Conservation (phyloP, 2,329 filamentous ascomycete species). For the Metarhizium robertsii region DNA sequence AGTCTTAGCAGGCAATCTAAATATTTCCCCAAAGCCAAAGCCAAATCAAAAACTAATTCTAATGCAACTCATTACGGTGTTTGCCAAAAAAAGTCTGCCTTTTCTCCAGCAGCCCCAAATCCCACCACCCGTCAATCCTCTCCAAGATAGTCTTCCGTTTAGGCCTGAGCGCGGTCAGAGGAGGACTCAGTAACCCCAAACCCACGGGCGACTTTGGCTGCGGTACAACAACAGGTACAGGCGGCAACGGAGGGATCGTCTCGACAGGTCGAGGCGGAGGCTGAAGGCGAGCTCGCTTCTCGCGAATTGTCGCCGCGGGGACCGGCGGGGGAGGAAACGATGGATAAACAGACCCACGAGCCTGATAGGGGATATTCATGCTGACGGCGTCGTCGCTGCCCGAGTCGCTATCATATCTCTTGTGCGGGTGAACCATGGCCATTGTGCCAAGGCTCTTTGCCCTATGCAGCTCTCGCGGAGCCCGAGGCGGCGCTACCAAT, state of each 20-base stretch:
- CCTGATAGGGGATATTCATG: slow-evolving; percentile 11
- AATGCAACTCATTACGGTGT: not conserved
- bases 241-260: slow-evolving; percentile 18
- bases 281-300: slow-evolving; percentile 12
- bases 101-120: slow-evolving; percentile 39
- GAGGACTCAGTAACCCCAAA: slow-evolving; percentile 1
- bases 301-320: slow-evolving; percentile 25
- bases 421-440: slow-evolving; percentile 23
- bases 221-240: slow-evolving; percentile 10
- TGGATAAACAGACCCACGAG: slow-evolving; percentile 10
- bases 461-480: slow-evolving; percentile 13
- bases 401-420: slow-evolving; percentile 23
- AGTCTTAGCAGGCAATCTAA: not conserved
- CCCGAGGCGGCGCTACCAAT: not conserved
- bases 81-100: slow-evolving; percentile 25
- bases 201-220: slow-evolving; percentile 6
- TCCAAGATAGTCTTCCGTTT: slow-evolving; percentile 38
- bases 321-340: slow-evolving; percentile 20
- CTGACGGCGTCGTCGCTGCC: slow-evolving; percentile 20
- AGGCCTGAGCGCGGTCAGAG: slow-evolving; percentile 17
- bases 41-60: not conserved
- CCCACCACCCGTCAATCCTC: slow-evolving; percentile 46
- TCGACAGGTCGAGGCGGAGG: slow-evolving; percentile 18
- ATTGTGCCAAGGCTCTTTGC: slow-evolving; percentile 27
- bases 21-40: not conserved